phyloP scores from a whole-genome alignment of 441 rosid genomes.

The Arabidopsis lyrata region DNA sequence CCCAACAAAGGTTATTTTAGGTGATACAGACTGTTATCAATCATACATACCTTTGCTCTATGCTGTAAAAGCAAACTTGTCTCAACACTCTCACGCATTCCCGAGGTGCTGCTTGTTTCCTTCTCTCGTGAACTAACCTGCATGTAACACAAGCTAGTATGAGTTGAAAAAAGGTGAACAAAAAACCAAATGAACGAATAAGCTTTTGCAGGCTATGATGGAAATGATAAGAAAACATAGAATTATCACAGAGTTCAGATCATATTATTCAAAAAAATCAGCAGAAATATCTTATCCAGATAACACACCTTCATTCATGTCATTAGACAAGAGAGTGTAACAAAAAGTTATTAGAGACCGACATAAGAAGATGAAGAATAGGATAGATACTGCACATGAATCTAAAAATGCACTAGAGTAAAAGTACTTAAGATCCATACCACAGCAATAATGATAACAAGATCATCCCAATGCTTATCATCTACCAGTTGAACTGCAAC shows the following conservation, averaged over 20 bases:
- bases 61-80: conserved; percentile 90
- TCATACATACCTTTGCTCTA: conserved; percentile 72
- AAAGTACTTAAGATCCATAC: conserved; percentile 49
- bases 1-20: not conserved
- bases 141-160: conserved; percentile 34
- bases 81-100: conserved; percentile 89
- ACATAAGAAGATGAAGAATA: not conserved
- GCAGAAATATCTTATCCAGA: not conserved
- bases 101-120: conserved; percentile 92
- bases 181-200: not conserved
- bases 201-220: not conserved
- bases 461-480: conserved; percentile 92
- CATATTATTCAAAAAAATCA: not conserved
- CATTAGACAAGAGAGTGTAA: not conserved
- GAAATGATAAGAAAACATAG: not conserved
- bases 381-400: not conserved
- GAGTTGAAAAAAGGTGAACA: not conserved
- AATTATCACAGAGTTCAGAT: conserved; percentile 10
- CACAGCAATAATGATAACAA: conserved; percentile 89
- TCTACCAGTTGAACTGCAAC: conserved; percentile 86
- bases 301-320: conserved; percentile 9
- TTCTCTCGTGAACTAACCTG: conserved; percentile 88
- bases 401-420: not conserved
- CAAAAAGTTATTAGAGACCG: not conserved
- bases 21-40: conserved; percentile 14